phyloP scores from a whole-genome alignment of 768 basidiomycete genomes.

The Mycena leptocephala region DNA sequence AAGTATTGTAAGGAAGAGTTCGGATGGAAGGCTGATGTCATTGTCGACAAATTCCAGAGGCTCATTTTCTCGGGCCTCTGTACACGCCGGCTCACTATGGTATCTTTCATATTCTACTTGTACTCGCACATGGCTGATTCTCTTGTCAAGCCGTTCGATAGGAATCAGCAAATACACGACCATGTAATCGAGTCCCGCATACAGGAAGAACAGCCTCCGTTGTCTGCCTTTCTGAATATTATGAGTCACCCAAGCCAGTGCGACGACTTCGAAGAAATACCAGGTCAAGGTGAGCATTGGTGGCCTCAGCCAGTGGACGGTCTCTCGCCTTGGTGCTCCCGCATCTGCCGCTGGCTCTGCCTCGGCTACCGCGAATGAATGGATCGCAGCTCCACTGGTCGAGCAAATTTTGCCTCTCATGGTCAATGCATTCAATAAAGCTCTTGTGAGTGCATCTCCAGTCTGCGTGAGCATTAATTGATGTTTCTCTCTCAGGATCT shows the following conservation, averaged over 20 bases:
- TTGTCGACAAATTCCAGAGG: neutral
- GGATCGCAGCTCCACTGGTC: neutral
- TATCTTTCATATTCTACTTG: neutral
- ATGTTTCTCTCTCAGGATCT: too few species aligned
- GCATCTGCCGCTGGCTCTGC: neutral
- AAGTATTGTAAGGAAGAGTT: slow-evolving; percentile 23
- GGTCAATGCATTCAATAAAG: too few species aligned
- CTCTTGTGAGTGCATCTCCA: too few species aligned
- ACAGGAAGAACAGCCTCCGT: neutral
- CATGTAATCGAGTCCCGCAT: neutral
- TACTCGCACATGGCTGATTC: neutral
- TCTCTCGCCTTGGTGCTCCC: neutral
- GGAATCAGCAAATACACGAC: neutral
- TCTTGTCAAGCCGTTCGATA: neutral
- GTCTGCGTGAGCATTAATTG: too few species aligned
- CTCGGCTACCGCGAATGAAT: neutral
- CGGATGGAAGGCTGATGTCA: slow-evolving; percentile 14
- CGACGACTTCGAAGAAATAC: neutral
- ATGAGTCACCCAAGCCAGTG: too few species aligned
- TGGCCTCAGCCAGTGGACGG: neutral
- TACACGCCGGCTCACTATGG: neutral
- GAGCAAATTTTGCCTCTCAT: neutral
- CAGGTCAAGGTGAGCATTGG: neutral
- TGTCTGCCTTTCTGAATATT: neutral
- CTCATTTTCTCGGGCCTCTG: neutral